Percentiles rank a stretch among this genome's conserved stretches.
Conservation (phyloP, 2,329 filamentous ascomycete species). For the Aspergillus sclerotialis region DNA sequence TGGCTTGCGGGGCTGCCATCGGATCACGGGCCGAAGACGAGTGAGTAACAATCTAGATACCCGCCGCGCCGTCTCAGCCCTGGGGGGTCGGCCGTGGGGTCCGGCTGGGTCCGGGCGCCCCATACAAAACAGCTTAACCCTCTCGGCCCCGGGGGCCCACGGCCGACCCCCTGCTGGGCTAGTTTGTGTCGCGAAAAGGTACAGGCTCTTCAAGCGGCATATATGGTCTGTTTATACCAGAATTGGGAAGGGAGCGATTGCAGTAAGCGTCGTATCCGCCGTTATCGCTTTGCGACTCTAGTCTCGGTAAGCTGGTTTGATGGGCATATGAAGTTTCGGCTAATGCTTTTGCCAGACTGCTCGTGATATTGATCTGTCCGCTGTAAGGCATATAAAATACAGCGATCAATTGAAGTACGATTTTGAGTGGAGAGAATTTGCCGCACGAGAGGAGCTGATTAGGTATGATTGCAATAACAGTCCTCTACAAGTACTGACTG, state of each 20-base stretch:
- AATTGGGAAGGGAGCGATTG: slow-evolving; percentile 33
- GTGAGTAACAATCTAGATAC: too few species aligned
- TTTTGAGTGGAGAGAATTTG: slow-evolving; percentile 28
- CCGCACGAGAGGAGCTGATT: slow-evolving; percentile 29
- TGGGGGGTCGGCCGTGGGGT: too few species aligned
- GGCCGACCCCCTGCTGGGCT: too few species aligned
- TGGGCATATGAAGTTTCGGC: neutral
- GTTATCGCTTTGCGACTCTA: slow-evolving; percentile 27
- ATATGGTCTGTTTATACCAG: slow-evolving; percentile 32
- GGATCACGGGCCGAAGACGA: too few species aligned
- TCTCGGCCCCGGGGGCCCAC: too few species aligned
- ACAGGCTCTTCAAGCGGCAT: slow-evolving; percentile 31
- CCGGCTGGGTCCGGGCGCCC: too few species aligned
- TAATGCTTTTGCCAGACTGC: slow-evolving; percentile 13
- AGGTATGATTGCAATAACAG: slow-evolving; percentile 9
- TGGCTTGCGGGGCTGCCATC: too few species aligned
- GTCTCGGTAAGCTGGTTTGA: slow-evolving; percentile 23
- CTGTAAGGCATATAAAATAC: slow-evolving; percentile 21
- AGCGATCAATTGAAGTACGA: slow-evolving; percentile 16
- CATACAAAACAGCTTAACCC: too few species aligned
- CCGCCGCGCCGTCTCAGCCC: too few species aligned
- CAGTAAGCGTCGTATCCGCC: slow-evolving; percentile 28
- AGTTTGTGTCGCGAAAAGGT: slow-evolving; percentile 20
- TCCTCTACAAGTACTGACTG: neutral
- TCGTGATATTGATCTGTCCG: slow-evolving; percentile 24